Conservation (phyloP, 257 asterid genomes). For the Gardenia jasminoides region DNA sequence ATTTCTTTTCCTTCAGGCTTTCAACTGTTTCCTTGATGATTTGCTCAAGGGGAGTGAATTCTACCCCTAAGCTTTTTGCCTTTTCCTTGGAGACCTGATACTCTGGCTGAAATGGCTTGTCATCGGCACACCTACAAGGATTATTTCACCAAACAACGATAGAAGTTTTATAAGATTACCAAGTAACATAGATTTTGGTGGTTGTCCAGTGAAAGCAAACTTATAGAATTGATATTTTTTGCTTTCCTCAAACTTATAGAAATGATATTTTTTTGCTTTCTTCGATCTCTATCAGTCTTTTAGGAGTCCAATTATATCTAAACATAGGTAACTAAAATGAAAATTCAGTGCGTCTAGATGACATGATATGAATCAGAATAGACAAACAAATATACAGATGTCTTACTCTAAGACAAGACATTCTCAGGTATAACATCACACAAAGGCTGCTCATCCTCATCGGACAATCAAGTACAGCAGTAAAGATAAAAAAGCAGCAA, state of each 20-base stretch:
- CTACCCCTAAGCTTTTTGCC: constrained; percentile 55
- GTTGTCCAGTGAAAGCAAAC: neutral
- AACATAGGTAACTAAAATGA: neutral
- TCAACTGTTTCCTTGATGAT: constrained; percentile 67
- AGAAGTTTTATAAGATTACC: neutral
- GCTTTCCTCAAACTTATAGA: too few relatives aligned
- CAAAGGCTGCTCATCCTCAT: neutral
- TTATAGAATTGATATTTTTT: neutral
- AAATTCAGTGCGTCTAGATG: too few relatives aligned
- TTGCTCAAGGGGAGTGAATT: constrained; percentile 56
- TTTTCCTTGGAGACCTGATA: constrained; percentile 65
- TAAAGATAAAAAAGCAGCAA: too few relatives aligned
- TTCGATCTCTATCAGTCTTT: neutral
- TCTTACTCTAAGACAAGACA: neutral
- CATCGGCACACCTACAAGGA: constrained; percentile 60
- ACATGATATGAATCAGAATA: too few relatives aligned
- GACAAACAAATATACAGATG: too few relatives aligned
- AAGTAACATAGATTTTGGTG: too few relatives aligned
- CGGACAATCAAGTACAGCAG: too few relatives aligned
- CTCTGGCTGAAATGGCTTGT: constrained; percentile 50
- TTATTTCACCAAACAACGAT: neutral
- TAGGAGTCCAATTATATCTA: neutral
- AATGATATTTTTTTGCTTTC: too few relatives aligned
- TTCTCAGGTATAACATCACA: neutral
- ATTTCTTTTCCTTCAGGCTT: constrained; percentile 62